Conservation (phyloP, 768 basidiomycete genomes). For the Mycena olivaceomarginata region DNA sequence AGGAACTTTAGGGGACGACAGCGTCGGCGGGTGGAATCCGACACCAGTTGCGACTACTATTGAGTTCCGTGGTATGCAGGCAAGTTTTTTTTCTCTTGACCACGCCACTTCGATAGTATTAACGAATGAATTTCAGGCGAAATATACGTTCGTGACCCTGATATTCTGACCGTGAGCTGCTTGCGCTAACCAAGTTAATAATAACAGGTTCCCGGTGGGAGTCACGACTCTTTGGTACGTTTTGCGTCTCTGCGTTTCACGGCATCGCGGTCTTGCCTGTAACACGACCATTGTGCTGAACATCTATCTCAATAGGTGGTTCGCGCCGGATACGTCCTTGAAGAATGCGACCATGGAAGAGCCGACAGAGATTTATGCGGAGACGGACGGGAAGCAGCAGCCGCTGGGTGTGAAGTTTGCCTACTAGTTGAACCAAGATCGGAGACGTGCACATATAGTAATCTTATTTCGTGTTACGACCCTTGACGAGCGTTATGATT, state of each 20-base stretch:
- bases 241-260: not conserved
- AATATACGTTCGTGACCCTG: constrained; percentile 65
- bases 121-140: constrained; percentile 62
- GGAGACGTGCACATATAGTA: not conserved
- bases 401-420: constrained; percentile 20
- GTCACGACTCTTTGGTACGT: constrained; percentile 71
- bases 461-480: not conserved
- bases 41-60: constrained; percentile 76
- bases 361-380: constrained; percentile 37
- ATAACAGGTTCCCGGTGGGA: constrained; percentile 79
- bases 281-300: not conserved
- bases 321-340: constrained; percentile 51
- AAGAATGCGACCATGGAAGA: constrained; percentile 27
- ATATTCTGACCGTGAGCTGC: not conserved
- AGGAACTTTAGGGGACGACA: constrained; percentile 66
- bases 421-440: constrained; percentile 7
- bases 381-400: constrained; percentile 37
- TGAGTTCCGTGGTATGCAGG: constrained; percentile 78
- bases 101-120: not conserved
- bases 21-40: constrained; percentile 72
- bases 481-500: constrained; percentile 14
- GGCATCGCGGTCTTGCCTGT: no score
- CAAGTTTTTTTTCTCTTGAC: constrained; percentile 44
- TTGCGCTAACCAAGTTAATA: not conserved
- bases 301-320: constrained; percentile 54